phyloP scores from a whole-genome alignment of 1,139 yeast genomes.

The Sugiyamaella novakii region DNA sequence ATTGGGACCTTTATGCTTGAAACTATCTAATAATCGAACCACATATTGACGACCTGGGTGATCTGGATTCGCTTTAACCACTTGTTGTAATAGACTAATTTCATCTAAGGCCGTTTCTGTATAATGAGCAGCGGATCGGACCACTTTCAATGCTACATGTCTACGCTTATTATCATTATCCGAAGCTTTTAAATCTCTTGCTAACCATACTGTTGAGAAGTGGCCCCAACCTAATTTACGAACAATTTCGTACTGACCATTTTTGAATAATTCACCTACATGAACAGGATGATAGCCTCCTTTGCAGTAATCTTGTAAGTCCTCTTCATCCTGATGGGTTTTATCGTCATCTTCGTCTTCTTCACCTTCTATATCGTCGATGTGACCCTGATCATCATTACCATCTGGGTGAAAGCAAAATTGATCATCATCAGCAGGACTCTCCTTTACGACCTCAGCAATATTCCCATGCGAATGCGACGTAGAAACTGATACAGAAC shows the following conservation, averaged over 20 bases:
- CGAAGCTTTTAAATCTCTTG: conserved; percentile 50
- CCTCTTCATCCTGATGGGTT: conserved; percentile 57
- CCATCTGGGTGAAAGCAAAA: conserved; percentile 43
- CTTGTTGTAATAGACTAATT: conserved; percentile 58
- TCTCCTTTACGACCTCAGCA: background rate
- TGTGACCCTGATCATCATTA: too few species aligned
- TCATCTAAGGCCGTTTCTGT: conserved; percentile 89
- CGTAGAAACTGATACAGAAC: background rate
- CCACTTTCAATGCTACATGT: conserved; percentile 84
- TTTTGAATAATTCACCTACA: conserved; percentile 66
- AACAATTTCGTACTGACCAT: conserved; percentile 64
- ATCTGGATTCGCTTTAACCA: conserved; percentile 51
- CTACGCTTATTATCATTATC: conserved; percentile 40
- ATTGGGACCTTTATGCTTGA: conserved; percentile 76
- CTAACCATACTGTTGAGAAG: conserved; percentile 87
- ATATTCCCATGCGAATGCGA: background rate
- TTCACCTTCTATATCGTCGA: conserved; percentile 54
- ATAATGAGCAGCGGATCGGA: conserved; percentile 66
- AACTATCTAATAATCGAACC: conserved; percentile 70
- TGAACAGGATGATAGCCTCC: conserved; percentile 90
- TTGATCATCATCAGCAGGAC: conserved; percentile 2
- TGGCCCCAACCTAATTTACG: conserved; percentile 93
- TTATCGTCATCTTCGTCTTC: conserved; percentile 27
- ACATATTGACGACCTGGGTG: conserved; percentile 77
- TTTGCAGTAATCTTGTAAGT: conserved; percentile 65